Conservation (phyloP, 2,329 filamentous ascomycete species). For the Fusarium torreyae region DNA sequence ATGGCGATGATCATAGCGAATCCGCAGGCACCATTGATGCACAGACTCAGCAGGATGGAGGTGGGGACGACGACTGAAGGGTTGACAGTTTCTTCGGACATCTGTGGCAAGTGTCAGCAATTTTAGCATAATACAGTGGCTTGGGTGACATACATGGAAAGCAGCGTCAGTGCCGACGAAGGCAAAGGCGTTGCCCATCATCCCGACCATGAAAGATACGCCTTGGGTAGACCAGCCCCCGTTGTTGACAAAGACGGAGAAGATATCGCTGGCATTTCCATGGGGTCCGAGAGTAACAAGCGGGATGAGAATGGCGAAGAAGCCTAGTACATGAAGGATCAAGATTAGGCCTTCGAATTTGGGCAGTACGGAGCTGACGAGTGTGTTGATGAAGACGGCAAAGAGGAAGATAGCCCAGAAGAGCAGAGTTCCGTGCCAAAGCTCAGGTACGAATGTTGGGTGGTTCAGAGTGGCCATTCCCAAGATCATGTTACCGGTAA, state of each 20-base stretch:
- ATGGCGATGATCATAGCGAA: constrained; percentile 71
- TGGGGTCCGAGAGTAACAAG: constrained; percentile 54
- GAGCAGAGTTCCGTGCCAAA: constrained; percentile 66
- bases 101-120: constrained; percentile 42
- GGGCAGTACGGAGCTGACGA: constrained; percentile 62
- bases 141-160: constrained; percentile 45
- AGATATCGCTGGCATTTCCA: constrained; percentile 56
- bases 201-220: constrained; percentile 62
- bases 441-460: constrained; percentile 56
- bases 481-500: constrained; percentile 64
- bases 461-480: constrained; percentile 51
- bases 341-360: constrained; percentile 66
- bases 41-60: constrained; percentile 64
- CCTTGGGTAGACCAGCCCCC: constrained; percentile 61
- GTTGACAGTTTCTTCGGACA: constrained; percentile 64
- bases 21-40: constrained; percentile 67
- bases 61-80: constrained; percentile 65
- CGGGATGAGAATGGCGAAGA: constrained; percentile 53
- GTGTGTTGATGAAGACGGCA: constrained; percentile 66
- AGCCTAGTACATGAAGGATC: constrained; percentile 61
- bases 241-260: constrained; percentile 60
- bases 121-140: accelerated
- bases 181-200: constrained; percentile 59
- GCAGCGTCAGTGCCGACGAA: constrained; percentile 53
- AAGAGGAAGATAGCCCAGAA: constrained; percentile 64